phyloP scores from a whole-genome alignment of 805 yeast genomes.

The Lachancea sp. region DNA sequence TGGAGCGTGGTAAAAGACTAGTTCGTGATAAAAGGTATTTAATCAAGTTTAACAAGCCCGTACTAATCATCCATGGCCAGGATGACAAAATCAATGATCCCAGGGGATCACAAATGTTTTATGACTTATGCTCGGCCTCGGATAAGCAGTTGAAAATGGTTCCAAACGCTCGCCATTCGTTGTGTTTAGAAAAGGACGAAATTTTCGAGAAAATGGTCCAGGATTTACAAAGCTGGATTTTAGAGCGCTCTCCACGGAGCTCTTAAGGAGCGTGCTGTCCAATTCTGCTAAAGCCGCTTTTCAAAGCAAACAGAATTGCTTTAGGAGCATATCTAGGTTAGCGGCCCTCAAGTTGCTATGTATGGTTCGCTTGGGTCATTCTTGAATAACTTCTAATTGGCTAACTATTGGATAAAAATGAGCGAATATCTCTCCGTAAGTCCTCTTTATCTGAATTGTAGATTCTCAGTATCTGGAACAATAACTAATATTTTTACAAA shows the following conservation, averaged over 20 bases:
- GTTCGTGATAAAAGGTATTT: slow-evolving; percentile 34
- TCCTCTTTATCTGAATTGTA: no score
- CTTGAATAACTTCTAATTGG: no score
- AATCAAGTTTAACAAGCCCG: slow-evolving; percentile 38
- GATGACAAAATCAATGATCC: slow-evolving; percentile 56
- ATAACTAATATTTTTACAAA: no score
- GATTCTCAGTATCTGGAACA: no score
- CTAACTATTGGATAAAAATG: no score
- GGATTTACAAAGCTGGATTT: slow-evolving; percentile 38
- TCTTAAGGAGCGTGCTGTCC: no score
- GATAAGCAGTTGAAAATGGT: slow-evolving; percentile 24
- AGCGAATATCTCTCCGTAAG: no score
- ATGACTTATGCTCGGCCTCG: slow-evolving; percentile 28
- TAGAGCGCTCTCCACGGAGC: neutral
- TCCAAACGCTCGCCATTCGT: slow-evolving; percentile 35
- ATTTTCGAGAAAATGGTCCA: slow-evolving; percentile 33
- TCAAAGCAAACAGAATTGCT: no score
- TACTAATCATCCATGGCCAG: slow-evolving; percentile 56
- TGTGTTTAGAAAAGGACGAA: slow-evolving; percentile 42
- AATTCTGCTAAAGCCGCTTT: no score
- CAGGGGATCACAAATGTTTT: slow-evolving; percentile 41
- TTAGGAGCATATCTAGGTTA: no score
- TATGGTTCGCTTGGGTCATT: no score
- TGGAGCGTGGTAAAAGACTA: slow-evolving; percentile 53
- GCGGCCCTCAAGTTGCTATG: no score